Evolutionary conservation across 306 rosid genomes (phyloP), one percentile per base, ranked within the genome.

Genomic region (Phaseolus lunatus): DNA sequence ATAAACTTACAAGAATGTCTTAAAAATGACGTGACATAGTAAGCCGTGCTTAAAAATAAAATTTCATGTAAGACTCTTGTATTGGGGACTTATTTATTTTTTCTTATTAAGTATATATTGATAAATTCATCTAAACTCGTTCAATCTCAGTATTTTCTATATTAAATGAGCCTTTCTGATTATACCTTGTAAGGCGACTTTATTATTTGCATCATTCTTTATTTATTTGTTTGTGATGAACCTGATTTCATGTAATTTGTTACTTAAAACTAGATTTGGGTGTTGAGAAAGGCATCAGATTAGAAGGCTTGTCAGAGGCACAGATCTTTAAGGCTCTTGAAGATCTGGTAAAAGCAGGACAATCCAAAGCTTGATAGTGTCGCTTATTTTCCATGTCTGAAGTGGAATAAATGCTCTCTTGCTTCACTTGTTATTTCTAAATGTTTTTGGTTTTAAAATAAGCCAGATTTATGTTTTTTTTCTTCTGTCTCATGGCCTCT

Each of bases 311-410:
- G 82, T 72, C 89, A 3, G 99, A 96, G 85, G 79, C 82, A 20
- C 97, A 90, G 64, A 95, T 95, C 84, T 83, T 63, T 4, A 95
- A 95, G 93, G 88, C 93, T 19, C 97, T 92, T 7, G 90, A 95
- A 87, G 94, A 92, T 62, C 84, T 95, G 29, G 93, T 70, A 9
- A 92, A 89, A 84, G 93, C 79, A 0, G 92, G 97, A 75, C 81
- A 82, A 77, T 73, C 84, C 23, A 92, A 89, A 81, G 90, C 81
- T 49, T 85, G 85, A 87, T 74, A 22, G 65, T 64, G 53, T 79
- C 61, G 62, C 84, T 67, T 53, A 52, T 64, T 33, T 5, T 66
- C 24, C 72, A 75, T 39, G 41, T 58, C 9, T 52, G 76, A 78
- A 79, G 56, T 62, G 78, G 82, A 94, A 85, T 87, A 89, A 91